Conservation (phyloP, 1,284 basidiomycete genomes). For the Calocybe gambosa region DNA sequence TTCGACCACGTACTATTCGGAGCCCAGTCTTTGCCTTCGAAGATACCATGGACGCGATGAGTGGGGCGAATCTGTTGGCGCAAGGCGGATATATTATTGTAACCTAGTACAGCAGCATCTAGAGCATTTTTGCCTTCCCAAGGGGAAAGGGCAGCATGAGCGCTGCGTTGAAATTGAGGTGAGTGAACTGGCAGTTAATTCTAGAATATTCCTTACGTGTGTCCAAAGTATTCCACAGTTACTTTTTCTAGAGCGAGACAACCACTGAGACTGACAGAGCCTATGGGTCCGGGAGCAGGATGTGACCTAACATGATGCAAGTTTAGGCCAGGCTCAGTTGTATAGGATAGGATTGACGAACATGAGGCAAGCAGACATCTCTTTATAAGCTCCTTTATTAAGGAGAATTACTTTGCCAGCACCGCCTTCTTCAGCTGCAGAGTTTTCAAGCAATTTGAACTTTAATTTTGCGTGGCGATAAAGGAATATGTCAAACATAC, state of each 20-base stretch:
- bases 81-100: slow-evolving; percentile 62
- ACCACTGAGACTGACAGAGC: slow-evolving; percentile 45
- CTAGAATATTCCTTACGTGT: slow-evolving; percentile 40
- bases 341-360: slow-evolving; percentile 19
- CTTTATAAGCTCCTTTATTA: slow-evolving; percentile 57
- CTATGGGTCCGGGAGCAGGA: slow-evolving; percentile 53
- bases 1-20: slow-evolving; percentile 42
- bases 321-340: background rate
- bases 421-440: slow-evolving; percentile 65
- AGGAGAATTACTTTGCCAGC: slow-evolving; percentile 62
- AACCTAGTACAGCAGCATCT: slow-evolving; percentile 71
- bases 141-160: slow-evolving; percentile 64
- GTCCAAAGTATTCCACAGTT: slow-evolving; percentile 49
- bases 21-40: slow-evolving; percentile 57
- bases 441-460: background rate
- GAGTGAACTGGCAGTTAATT: background rate
- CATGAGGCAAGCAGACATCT: slow-evolving; percentile 67
- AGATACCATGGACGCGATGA: slow-evolving; percentile 62
- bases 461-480: background rate
- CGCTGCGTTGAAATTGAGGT: slow-evolving; percentile 28
- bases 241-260: slow-evolving; percentile 48
- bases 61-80: slow-evolving; percentile 66
- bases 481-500: slow-evolving; percentile 24
- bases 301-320: slow-evolving; percentile 41
- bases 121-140: slow-evolving; percentile 76